These are phyloP conservation scores for Friedmanniomyces simplex DNA, from an alignment of 495 filamentous ascomycete species.

Conservation along the genomic window DNA sequence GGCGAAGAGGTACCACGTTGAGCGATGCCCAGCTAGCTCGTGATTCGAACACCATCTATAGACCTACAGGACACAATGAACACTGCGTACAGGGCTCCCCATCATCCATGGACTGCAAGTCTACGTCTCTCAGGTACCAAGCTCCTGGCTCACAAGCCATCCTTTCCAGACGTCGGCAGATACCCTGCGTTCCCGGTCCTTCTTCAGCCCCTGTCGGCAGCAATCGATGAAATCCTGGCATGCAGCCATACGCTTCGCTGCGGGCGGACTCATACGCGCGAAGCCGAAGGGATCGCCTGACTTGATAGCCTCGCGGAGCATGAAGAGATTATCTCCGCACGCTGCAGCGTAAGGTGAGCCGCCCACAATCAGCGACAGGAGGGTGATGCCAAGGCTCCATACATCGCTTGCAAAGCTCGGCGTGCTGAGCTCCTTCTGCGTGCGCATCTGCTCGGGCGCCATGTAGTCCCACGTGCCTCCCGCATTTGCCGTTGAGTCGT, in stretches of 20 bases:
- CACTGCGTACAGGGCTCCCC: no score
- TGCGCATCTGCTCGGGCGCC: conserved; percentile 38
- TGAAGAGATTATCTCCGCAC: conserved; percentile 24
- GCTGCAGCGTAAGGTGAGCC: conserved; percentile 42
- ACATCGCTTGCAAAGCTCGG: conserved; percentile 38
- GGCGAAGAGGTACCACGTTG: no score
- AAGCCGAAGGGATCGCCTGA: conserved; percentile 19
- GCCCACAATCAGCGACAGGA: conserved; percentile 47
- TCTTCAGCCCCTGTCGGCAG: conserved; percentile 18
- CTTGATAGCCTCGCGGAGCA: conserved; percentile 19
- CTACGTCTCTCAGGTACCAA: not conserved
- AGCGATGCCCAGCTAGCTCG: no score
- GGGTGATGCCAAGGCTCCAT: conserved; percentile 47
- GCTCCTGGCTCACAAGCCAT: conserved; percentile 10
- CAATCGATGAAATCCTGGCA: conserved; percentile 22
- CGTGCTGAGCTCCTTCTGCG: conserved; percentile 22
- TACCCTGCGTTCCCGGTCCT: conserved; percentile 11
- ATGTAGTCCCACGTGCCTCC: conserved; percentile 50
- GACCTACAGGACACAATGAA: no score
- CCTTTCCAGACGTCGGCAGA: conserved; percentile 6
- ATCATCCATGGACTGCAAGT: no score
- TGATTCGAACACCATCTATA: no score
- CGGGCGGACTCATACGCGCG: conserved; percentile 9
- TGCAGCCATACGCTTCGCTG: conserved; percentile 11
- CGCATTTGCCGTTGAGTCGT: conserved; percentile 21